Evolutionary conservation across 164 flowering plant genomes (phyloP).

Genomic region (Macadamia integrifolia): DNA sequence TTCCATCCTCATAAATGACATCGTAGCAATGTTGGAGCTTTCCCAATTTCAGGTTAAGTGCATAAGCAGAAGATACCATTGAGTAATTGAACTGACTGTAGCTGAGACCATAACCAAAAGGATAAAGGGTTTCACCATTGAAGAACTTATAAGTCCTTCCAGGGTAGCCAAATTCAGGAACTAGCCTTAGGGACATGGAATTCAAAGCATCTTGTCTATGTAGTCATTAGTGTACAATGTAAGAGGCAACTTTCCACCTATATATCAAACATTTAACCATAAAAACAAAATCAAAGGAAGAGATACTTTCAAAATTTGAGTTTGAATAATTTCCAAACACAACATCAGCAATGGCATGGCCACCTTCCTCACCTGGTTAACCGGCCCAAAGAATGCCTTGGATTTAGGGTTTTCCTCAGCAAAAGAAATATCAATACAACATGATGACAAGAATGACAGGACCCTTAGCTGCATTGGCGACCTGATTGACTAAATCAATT

Average conservation of each 20-base stretch:
- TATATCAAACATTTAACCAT: not conserved
- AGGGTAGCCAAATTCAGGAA: conserved; percentile 48
- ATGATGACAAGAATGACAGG: conserved; percentile 60
- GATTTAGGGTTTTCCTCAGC: conserved; percentile 63
- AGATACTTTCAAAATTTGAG: too few species aligned
- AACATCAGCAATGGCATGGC: conserved; percentile 65
- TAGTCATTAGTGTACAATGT: conserved; percentile 76
- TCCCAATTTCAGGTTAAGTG: too few species aligned
- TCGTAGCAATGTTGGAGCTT: too few species aligned
- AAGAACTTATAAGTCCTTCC: conserved; percentile 79
- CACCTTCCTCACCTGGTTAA: conserved; percentile 81
- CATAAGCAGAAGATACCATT: conserved; percentile 29
- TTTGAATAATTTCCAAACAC: not conserved
- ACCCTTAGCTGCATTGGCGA: conserved; percentile 50
- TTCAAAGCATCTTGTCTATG: conserved; percentile 56
- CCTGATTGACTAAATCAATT: conserved; percentile 53
- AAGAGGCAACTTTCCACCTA: conserved; percentile 68
- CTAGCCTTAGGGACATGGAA: conserved; percentile 50
- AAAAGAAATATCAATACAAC: conserved; percentile 63
- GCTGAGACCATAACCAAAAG: conserved; percentile 69
- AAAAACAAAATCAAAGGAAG: too few species aligned
- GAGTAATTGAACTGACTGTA: conserved; percentile 45
- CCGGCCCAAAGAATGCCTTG: conserved; percentile 72
- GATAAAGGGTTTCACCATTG: conserved; percentile 59
- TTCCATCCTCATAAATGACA: too few species aligned